These are phyloP conservation scores for Ceratobasidium theobromae DNA, from an alignment of 1,284 basidiomycete genomes.

Conservation along the genomic window DNA sequence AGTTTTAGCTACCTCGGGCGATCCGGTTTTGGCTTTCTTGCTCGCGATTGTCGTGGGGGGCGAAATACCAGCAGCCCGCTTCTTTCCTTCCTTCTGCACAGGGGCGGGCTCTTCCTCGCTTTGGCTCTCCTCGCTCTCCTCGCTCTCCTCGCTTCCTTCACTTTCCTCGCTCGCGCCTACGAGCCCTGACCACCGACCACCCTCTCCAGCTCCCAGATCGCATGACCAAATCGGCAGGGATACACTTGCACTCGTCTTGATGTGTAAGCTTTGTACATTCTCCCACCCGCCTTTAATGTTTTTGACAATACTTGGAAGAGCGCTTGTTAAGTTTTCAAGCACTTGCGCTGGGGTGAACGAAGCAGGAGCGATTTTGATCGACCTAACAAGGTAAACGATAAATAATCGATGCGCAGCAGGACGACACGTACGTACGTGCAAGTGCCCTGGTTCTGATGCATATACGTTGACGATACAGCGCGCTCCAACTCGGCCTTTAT, in stretches of 20 bases:
- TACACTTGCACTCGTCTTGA: constrained; percentile 88
- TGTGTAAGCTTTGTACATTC: constrained; percentile 85
- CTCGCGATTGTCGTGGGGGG: constrained; percentile 38
- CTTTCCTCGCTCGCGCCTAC: constrained; percentile 31
- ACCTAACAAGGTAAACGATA: constrained; percentile 49
- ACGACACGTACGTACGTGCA: constrained; percentile 64
- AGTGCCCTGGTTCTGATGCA: constrained; percentile 91
- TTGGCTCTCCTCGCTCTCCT: constrained; percentile 39
- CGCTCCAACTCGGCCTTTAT: constrained; percentile 87
- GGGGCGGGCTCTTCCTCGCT: constrained; percentile 6
- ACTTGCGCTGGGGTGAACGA: constrained; percentile 74
- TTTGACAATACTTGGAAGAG: constrained; percentile 73
- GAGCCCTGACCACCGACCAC: constrained; percentile 63
- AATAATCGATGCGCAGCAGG: not conserved
- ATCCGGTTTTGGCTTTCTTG: constrained; percentile 40
- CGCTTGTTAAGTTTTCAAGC: constrained; percentile 74
- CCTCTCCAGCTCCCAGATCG: constrained; percentile 60
- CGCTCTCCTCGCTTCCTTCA: constrained; percentile 36
- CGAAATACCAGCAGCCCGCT: constrained; percentile 39
- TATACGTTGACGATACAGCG: constrained; percentile 90
- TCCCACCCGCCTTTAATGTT: constrained; percentile 82
- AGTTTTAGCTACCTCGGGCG: constrained; percentile 27
- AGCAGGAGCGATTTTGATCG: constrained; percentile 81
- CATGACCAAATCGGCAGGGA: constrained; percentile 90
- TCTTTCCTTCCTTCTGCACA: constrained; percentile 41